Base-by-base conservation (phyloP, 306 rosid genomes). In the Betula pendula region DNA sequence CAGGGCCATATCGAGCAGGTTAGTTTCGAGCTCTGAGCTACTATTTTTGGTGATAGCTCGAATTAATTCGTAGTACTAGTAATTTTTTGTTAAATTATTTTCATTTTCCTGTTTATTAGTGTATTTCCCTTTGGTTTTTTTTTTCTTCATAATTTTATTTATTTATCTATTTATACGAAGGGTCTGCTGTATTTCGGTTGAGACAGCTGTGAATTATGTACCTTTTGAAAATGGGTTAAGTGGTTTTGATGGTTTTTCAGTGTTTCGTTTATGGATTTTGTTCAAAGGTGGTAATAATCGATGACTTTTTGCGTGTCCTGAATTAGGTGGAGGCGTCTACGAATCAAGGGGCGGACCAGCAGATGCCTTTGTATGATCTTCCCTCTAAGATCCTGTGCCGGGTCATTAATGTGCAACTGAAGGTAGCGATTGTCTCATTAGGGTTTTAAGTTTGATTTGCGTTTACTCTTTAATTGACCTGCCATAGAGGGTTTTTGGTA, bases 1-100 rank as follows among this genome's bases (percentile, higher is more conserved):
- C 98, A 92, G 68, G 98, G 98, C 50, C 98, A 95, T 84, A 92
- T 95, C 72, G 97, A 92, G 73, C 98, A 95, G 94, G 98, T 95
- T 14, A 5, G 45, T 74, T 73, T 65, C 24, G 20, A 27, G 35
- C 29, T 48, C 75, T 25, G 19, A 47, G 44, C 78, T 49, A 1
- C 68, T 14, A 15, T 25, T 35, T 63, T 55, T 62, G 4, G 44
- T 17, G 20, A 7, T 3, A 3, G 31, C 27, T 73, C 4, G 2
- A 40, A 17, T 29, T 48, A 4, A 45, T 45, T 45, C 49, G 3
- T 2, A 45, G 49, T 45, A 45, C 2, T 2, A 44, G 13, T 45
- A 45, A 45, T 45, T 68, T 2, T 12, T 25, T 27, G 17, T 9
- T 3, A 1, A 73, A 14, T 73, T 5, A 8, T 38, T 40, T 12